phyloP scores from a whole-genome alignment of 2,329 filamentous ascomycete species.

The Coleophoma cylindrospora region DNA sequence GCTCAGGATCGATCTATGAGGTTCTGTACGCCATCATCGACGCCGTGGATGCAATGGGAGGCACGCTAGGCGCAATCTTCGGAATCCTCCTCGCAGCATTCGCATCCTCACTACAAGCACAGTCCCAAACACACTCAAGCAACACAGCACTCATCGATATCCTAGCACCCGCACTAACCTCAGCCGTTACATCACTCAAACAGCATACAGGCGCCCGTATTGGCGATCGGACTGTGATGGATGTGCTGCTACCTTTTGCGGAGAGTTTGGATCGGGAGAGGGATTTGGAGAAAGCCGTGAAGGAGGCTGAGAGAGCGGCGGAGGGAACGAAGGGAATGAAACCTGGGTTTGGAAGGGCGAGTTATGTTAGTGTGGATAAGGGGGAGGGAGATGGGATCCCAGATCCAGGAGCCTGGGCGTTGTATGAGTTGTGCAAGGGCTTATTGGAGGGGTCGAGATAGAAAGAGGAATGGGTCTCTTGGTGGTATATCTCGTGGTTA shows the following conservation, averaged over 20 bases:
- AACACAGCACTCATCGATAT: background rate
- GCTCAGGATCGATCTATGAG: conserved; percentile 25
- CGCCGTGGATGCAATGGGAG: conserved; percentile 31
- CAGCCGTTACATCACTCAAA: background rate
- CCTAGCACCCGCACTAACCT: background rate
- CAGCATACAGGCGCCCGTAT: background rate
- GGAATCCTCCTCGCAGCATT: background rate
- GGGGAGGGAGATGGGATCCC: conserved; percentile 39
- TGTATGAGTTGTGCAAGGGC: conserved; percentile 28
- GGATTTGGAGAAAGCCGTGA: conserved; percentile 39
- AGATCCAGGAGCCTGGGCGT: conserved; percentile 51
- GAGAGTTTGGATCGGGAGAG: conserved; percentile 28
- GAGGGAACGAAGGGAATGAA: conserved; percentile 48
- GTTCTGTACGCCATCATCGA: conserved; percentile 24
- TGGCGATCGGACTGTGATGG: conserved; percentile 7
- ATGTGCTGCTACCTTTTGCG: conserved; percentile 12
- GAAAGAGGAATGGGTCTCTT: too few relatives aligned
- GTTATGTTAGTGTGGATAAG: conserved; percentile 43
- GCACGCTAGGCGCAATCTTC: conserved; percentile 1
- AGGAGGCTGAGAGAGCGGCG: conserved; percentile 40
- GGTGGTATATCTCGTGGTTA: background rate
- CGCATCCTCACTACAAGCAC: conserved; percentile 9
- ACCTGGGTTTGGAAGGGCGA: conserved; percentile 46
- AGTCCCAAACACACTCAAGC: conserved; percentile 4
- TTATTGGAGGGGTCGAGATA: conserved; percentile 9